These are phyloP conservation scores for Brassica incana DNA, from an alignment of 345 rosid species.

Conservation along the genomic window DNA sequence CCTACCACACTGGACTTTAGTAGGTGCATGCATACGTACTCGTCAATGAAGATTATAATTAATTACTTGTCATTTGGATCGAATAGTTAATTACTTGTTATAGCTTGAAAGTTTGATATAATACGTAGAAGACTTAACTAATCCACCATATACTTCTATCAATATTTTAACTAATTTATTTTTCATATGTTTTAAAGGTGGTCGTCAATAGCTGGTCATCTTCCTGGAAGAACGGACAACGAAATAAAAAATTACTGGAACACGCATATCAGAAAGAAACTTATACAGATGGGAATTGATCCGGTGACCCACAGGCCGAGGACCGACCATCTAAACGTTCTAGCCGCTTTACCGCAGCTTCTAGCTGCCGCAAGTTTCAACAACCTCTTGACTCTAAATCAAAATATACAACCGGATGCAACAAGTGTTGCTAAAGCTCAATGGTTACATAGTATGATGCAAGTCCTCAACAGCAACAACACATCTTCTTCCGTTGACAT, in stretches of 20 bases:
- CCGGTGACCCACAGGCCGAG: conserved; percentile 40
- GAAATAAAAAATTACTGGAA: conserved; percentile 43
- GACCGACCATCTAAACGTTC: conserved; percentile 49
- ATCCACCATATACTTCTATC: conserved; percentile 12
- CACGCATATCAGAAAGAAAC: conserved; percentile 41
- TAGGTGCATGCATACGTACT: conserved; percentile 34
- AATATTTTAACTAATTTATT: background rate
- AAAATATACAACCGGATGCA: conserved; percentile 49
- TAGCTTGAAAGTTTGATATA: conserved; percentile 1
- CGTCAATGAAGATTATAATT: conserved; percentile 10
- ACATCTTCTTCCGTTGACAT: conserved; percentile 31
- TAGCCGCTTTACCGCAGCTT: conserved; percentile 55
- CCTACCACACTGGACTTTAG: conserved; percentile 35
- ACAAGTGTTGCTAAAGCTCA: conserved; percentile 59
- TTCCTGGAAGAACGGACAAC: conserved; percentile 43
- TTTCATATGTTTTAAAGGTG: conserved; percentile 27
- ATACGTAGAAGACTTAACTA: conserved; percentile 24
- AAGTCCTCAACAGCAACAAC: conserved; percentile 35
- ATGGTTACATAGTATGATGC: conserved; percentile 50
- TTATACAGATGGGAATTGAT: conserved; percentile 39
- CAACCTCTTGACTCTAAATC: conserved; percentile 42
- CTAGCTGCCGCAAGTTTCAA: conserved; percentile 59
- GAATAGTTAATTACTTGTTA: background rate
- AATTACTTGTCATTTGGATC: background rate
- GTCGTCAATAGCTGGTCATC: conserved; percentile 46